Evolutionary conservation across 2,329 filamentous ascomycete genomes (phyloP), one percentile per base, ranked within the genome.

Genomic region (Phyllosticta citribraziliensis): DNA sequence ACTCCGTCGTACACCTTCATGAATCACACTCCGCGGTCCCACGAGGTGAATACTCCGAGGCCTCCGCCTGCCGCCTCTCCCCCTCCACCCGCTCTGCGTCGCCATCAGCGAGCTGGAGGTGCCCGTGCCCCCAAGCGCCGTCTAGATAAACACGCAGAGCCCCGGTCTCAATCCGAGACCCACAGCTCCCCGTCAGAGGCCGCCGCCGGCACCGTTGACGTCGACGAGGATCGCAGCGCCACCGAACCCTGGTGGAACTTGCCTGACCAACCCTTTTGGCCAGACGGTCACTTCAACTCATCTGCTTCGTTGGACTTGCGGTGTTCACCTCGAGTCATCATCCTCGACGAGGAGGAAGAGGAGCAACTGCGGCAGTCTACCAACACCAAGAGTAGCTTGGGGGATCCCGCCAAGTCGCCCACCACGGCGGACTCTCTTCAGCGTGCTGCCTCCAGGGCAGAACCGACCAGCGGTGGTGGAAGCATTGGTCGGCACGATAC

Each of bases 11-110:
- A 51, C 5, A 51, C 55, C 59, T 72, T 73, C 64, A 62, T 67
- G 66, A 70, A 73, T 63, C 70, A 73, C 64, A 73, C 70, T 55
- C 72, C 70, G 40, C 68, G 68, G 58, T 58, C 60, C 22, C 40
- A 47, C 40, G 40, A 47, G 40, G 40, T 47, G 40, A 47, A 47
- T 47, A 6, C 40, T 47, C 40, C 40, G 40, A 40, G 35, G 9
- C 35, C 35, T 40, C 35, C 35, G 35, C 35, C 35, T 40, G 40
- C 40, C 14, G 14, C 40, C 6, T 47, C 40, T 47, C 40, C 40
- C 4, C 40, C 40, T n/a, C 40, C 40, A 8, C 40, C 40, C 17
- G 40, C 40, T 47, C 40, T 47, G 2, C 40, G 40, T 47, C 40
- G 40, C 6, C 40, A 47, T 47, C 40, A 47, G n/a, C 40, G 40